Base-by-base conservation (phyloP, 2,329 filamentous ascomycete species). In the Ophiocordyceps australis region DNA sequence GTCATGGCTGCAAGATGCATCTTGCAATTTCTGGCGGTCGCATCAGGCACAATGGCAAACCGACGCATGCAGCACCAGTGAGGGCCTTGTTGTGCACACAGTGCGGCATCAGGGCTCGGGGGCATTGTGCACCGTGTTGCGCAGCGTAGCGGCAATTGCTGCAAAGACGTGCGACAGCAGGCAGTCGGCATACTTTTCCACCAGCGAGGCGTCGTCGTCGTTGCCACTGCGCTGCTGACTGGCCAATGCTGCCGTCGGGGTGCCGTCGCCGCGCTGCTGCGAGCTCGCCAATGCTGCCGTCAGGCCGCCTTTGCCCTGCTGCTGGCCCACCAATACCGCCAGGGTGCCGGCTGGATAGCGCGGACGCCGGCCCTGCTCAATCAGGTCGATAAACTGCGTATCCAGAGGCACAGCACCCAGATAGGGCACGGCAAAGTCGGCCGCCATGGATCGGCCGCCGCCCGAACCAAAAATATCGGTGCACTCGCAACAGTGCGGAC, bases 391-490 rank as follows among this genome's bases (percentile, higher is more conserved):
- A 46, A 95, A 94, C 40, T 85, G 80, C 13, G 83, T 80, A 53
- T 98, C 89, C 42, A 98, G 83, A 2, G 89, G 89, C 20, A 95
- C 73, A 16, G 71, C 73, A 3, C 85, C 89, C 27, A 95, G 51
- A 40, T 94, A 95, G 11, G 66, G 69, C 19, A 95, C 80, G 1
- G 59, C 59, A 45, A 92, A 89, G 38, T 95, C 83, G 24, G 68
- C 56, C 6, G 86, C 83, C 83, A 98, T 93, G 14, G 78, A 65
- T 47, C 80, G 61, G 7, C 89, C 89, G 4, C 89, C 89, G 4
- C 89, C 89, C 28, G 79, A 85, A 26, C 76, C 82, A 47, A 98
- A 98, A 26, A 95, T 68, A 50, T 95, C 81, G 27, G 81, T 93
- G 51, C 86, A 91, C 47, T 94, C 83, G 25, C 66, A 67, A 49